Conservation (phyloP, 1,139 yeast species). For the Debaryomycetaceae sp. region DNA sequence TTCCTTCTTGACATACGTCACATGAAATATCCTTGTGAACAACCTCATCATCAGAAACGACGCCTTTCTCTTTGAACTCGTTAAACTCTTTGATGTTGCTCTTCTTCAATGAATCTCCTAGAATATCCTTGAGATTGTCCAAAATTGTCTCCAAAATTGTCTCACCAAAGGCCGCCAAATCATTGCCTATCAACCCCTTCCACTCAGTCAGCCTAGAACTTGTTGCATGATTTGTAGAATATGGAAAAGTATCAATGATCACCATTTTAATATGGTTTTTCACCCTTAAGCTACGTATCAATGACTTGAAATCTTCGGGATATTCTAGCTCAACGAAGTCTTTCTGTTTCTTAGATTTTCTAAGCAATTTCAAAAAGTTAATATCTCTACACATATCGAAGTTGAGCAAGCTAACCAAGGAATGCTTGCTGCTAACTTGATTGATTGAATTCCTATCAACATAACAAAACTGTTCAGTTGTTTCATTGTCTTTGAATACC, state of each 20-base stretch:
- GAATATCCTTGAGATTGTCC: slow-evolving; percentile 21
- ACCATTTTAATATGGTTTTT: slow-evolving; percentile 35
- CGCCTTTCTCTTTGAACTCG: background rate
- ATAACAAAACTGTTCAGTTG: slow-evolving; percentile 10
- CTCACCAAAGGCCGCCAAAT: slow-evolving; percentile 21
- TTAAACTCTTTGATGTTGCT: background rate
- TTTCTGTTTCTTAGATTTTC: slow-evolving; percentile 45
- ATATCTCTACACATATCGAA: slow-evolving; percentile 2
- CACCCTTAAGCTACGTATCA: slow-evolving; percentile 46
- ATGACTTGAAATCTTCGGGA: slow-evolving; percentile 41
- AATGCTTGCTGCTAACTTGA: slow-evolving; percentile 13
- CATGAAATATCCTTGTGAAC: slow-evolving; percentile 31
- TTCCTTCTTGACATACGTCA: slow-evolving; percentile 37
- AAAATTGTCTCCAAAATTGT: slow-evolving; percentile 22
- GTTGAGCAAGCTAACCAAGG: slow-evolving; percentile 13
- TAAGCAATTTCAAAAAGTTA: slow-evolving; percentile 11
- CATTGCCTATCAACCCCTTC: slow-evolving; percentile 14
- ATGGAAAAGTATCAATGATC: slow-evolving; percentile 17
- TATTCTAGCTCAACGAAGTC: slow-evolving; percentile 38
- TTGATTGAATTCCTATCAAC: slow-evolving; percentile 10
- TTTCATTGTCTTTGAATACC: slow-evolving; percentile 4
- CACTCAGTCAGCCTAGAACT: background rate
- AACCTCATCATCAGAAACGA: background rate
- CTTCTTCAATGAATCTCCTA: slow-evolving; percentile 10
- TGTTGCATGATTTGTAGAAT: background rate